Evolutionary conservation across 2,329 filamentous ascomycete genomes (phyloP).

Genomic region (Coleophoma eucalyptorum): DNA sequence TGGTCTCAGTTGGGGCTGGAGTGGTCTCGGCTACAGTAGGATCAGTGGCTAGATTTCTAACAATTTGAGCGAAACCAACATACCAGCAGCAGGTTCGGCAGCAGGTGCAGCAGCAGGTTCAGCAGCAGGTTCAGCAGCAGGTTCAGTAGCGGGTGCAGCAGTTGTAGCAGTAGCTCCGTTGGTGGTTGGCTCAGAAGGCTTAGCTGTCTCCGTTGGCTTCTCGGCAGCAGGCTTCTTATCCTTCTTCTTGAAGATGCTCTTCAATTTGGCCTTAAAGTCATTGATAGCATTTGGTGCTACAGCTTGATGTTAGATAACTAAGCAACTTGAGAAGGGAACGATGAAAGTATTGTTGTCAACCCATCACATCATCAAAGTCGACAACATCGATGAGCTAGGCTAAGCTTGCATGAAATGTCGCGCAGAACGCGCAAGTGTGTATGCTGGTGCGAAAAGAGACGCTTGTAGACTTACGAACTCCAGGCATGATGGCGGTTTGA

Average conservation of each 20-base stretch:
- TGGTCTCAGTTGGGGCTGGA: slow-evolving; percentile 1
- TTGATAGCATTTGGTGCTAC: slow-evolving; percentile 25
- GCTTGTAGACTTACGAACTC: slow-evolving; percentile 20
- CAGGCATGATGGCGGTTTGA: slow-evolving; percentile 20
- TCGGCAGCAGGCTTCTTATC: slow-evolving; percentile 20
- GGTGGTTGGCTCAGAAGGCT: neutral
- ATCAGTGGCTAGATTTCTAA: neutral
- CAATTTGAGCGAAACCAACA: neutral
- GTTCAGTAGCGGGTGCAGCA: slow-evolving; percentile 5
- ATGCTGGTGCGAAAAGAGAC: neutral
- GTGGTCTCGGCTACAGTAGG: neutral
- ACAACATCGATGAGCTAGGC: too few relatives aligned
- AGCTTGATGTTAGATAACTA: slow-evolving; percentile 6
- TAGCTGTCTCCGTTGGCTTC: slow-evolving; percentile 12
- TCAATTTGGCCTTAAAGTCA: slow-evolving; percentile 25
- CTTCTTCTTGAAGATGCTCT: slow-evolving; percentile 24
- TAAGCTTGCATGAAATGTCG: too few relatives aligned
- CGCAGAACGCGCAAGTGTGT: neutral
- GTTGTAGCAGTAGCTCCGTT: slow-evolving; percentile 3
- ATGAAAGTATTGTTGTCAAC: too few relatives aligned
- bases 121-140: slow-evolving; percentile 2
- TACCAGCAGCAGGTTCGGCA: slow-evolving; percentile 2
- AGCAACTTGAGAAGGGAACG: too few relatives aligned
- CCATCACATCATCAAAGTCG: too few relatives aligned
- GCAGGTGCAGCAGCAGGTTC: neutral